Base-by-base conservation (phyloP, 2,329 filamentous ascomycete species). In the Fusarium dlaminii region DNA sequence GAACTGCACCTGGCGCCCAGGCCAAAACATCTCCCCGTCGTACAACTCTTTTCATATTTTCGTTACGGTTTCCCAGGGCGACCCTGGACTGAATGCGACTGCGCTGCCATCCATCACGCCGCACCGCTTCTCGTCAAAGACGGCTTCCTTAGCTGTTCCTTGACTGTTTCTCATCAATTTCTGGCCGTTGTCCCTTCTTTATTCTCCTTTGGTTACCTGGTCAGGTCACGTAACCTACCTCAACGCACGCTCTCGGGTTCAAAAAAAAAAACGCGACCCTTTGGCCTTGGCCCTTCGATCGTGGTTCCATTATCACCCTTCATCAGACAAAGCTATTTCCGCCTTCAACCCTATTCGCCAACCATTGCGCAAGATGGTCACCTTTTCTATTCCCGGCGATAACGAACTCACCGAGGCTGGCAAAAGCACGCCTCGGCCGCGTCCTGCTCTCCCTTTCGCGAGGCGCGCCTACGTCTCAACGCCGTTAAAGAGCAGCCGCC, bases 391-490 rank as follows among this genome's bases (percentile, higher is more conserved):
- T 32, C 82, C 82, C 37, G 80, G 79, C 75, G 82, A 84, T 55
- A 78, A 73, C 51, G 79, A 82, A 66, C 77, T 71, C 76, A 77
- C 78, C 32, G 77, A 80, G 34, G 73, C 74, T 66, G 73, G 69
- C 60, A 80, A 77, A 61, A 77, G 79, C 77, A 85, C 84, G 30
- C 84, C 84, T 45, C 79, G 79, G 58, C 78, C 84, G 63, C 83
- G 83, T 56, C 81, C 84, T 61, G 81, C 81, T 58, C 79, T 86
- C 61, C 83, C 84, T 34, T 86, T 86, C 73, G 83, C 84, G 66
- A 86, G 83, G 77, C 84, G 84, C 74, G 78, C 78, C 70, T 83
- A 82, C 70, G 80, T 81, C 65, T 81, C 82, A 32, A 84, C 83
- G n/a, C 83, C 83, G 17, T 81, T 77, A 63, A 71, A 77, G 55